Evolutionary conservation across 106 monocot genomes (phyloP).

Genomic region (Gastrodia elata): DNA sequence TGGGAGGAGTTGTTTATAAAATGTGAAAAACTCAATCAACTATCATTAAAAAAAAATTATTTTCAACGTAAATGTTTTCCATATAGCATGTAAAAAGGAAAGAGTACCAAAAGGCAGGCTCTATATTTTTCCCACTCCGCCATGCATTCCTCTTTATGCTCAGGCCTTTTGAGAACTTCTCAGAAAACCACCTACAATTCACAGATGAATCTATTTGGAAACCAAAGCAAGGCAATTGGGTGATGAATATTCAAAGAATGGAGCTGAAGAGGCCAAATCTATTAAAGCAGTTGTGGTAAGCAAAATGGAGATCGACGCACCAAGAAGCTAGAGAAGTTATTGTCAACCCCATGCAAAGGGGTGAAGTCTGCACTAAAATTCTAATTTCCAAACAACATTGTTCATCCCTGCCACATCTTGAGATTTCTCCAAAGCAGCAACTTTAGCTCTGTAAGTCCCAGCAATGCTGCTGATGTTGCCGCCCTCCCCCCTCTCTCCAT

Average conservation of each 20-base stretch:
- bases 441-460: too few relatives aligned
- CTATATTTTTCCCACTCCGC: slow-evolving; percentile 85
- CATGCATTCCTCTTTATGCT: slow-evolving; percentile 78
- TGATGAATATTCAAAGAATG: not conserved
- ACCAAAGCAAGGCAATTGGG: not conserved
- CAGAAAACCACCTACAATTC: slow-evolving; percentile 72
- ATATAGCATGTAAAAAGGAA: not conserved
- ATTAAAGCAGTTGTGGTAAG: slow-evolving; percentile 90
- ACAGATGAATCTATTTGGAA: not conserved
- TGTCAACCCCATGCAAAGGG: not conserved
- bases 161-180: slow-evolving; percentile 85
- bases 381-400: too few relatives aligned
- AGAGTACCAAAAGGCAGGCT: slow-evolving; percentile 61
- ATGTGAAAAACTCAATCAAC: too few relatives aligned
- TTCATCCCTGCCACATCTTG: too few relatives aligned
- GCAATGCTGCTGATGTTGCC: too few relatives aligned
- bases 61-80: not conserved
- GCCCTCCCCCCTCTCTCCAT: too few relatives aligned
- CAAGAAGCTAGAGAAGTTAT: slow-evolving; percentile 10
- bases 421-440: too few relatives aligned
- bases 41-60: too few relatives aligned
- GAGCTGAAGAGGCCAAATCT: slow-evolving; percentile 21
- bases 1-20: too few relatives aligned
- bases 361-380: too few relatives aligned
- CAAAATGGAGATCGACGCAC: slow-evolving; percentile 52